A percentile compares a stretch with the other conserved stretches of the same genome.
These are phyloP conservation scores for Trichoderma atroviride DNA, from an alignment of 2,329 filamentous ascomycete genomes.

Conservation along the genomic window DNA sequence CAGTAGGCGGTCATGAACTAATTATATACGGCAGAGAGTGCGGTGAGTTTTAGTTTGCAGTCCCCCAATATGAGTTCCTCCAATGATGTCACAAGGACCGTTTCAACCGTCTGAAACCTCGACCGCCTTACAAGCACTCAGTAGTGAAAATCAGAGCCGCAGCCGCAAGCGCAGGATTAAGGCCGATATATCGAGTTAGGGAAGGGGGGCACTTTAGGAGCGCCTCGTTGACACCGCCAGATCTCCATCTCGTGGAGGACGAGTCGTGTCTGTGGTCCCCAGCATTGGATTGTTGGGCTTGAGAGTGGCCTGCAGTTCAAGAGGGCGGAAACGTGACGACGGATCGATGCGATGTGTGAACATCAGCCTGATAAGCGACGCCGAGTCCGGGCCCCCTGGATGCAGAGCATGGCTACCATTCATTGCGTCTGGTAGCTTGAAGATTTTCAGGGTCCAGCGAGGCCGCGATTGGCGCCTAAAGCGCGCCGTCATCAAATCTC, in stretches of 20 bases:
- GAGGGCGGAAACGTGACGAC: not conserved
- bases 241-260: constrained; percentile 23
- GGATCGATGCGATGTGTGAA: constrained; percentile 21
- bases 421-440: not conserved
- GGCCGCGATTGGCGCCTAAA: constrained; percentile 13
- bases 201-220: not conserved
- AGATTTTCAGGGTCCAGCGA: constrained; percentile 1
- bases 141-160: not conserved
- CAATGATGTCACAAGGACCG: constrained; percentile 13
- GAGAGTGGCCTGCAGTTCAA: constrained; percentile 10
- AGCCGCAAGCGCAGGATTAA: constrained; percentile 20
- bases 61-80: not conserved
- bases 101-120: not conserved
- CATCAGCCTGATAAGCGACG: constrained; percentile 4
- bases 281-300: not conserved
- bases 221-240: constrained; percentile 26
- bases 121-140: not conserved
- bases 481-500: not conserved
- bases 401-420: not conserved
- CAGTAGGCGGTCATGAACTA: not conserved
- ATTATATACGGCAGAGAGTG: not conserved
- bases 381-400: not conserved
- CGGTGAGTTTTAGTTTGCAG: not conserved
- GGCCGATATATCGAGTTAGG: constrained; percentile 1
- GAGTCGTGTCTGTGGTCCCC: not conserved